Evolutionary conservation across 1,284 basidiomycete species (phyloP).

Genomic region (Hemileia vastatrix): DNA sequence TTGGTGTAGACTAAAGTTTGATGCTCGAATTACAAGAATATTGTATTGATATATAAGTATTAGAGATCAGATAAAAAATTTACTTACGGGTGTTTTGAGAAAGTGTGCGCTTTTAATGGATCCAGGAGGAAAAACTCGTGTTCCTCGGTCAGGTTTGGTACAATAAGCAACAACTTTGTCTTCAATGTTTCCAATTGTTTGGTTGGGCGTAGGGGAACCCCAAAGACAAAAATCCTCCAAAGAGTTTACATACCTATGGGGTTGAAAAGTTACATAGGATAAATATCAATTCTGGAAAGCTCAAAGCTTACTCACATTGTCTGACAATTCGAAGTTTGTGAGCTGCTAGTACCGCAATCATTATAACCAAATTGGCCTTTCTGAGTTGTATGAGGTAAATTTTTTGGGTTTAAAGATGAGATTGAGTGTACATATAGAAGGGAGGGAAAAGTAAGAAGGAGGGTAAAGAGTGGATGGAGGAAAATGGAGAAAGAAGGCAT

Average conservation of each 20-base stretch:
- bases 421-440: too few relatives aligned
- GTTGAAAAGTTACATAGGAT: not conserved
- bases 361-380: not conserved
- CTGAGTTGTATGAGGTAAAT: not conserved
- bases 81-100: not conserved
- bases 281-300: not conserved
- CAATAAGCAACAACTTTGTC: not conserved
- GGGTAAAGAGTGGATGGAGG: too few relatives aligned
- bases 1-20: too few relatives aligned
- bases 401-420: too few relatives aligned
- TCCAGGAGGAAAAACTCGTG: not conserved
- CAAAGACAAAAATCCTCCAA: conserved; percentile 1
- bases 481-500: too few relatives aligned
- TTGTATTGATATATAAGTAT: too few relatives aligned
- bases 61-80: too few relatives aligned
- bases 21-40: too few relatives aligned
- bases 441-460: too few relatives aligned
- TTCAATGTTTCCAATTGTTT: not conserved
- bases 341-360: not conserved
- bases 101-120: not conserved
- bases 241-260: not conserved
- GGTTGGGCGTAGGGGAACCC: not conserved
- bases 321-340: conserved; percentile 1
- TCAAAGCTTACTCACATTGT: not conserved
- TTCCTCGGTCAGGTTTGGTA: not conserved